Evolutionary conservation across 2,329 filamentous ascomycete genomes (phyloP), one percentile per base, ranked within the genome.

Genomic region (Neonectria sp.): DNA sequence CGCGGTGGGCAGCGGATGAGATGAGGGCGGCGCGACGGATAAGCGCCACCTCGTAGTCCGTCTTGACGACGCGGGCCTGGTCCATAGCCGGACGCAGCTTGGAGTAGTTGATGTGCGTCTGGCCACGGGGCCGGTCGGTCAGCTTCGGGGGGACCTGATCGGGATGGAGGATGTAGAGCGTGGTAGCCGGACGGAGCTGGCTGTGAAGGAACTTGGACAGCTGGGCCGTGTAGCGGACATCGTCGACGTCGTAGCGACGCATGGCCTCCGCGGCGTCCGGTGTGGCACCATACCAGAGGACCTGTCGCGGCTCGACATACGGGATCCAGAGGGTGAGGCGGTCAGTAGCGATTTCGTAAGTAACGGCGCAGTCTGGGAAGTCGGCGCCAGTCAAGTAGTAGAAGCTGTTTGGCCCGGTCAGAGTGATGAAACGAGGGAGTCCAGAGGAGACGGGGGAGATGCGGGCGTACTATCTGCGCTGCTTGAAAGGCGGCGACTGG

Each of bases 21-120:
- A 98, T 90, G 48, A 87, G 88, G 77, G 95, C 96, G 37, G 96
- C 95, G 65, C 91, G 90, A 17, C 92, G 90, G 75, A 98, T 92
- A 72, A 96, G 88, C 4, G 89, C 90, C 59, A 98, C 86, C 78
- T 99, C 95, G 78, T 97, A 94, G n/a, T 88, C 86, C 53, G 93
- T 91, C 83, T 98, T 98, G 80, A 93, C 86, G 2, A 95, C 92
- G 35, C 95, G 92, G 25, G 92, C 91, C 61, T 90, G 87, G 77
- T 97, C 92, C 81, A 98, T 95, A 56, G 93, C 93, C 1, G 87
- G 86, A 70, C 88, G 87, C 11, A 98, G 85, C 11, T 80, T 82
- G 15, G 78, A 77, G 49, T 80, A 79, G 78, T 92, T 85, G 69
- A 91, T 80, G 31, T 75, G 73, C 5, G 84, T 74, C 60, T 73